phyloP scores from a whole-genome alignment of 495 filamentous ascomycete species.

The Annulohypoxylon nitens region DNA sequence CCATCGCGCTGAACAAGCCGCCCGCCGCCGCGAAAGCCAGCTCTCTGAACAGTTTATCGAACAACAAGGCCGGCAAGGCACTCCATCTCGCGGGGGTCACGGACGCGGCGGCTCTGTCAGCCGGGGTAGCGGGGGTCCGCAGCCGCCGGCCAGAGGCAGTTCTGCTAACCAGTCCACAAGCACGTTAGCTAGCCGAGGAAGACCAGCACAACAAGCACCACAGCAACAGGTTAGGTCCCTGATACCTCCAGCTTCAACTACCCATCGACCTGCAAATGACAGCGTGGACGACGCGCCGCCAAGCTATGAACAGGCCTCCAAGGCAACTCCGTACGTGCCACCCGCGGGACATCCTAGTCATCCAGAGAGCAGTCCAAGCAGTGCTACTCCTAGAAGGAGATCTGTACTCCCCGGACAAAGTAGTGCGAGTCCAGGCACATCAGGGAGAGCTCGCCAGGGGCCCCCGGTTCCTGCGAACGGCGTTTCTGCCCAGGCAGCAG shows the following conservation, averaged over 20 bases:
- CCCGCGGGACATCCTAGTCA: constrained; percentile 70
- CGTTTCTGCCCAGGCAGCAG: constrained; percentile 22
- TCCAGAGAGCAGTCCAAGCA: constrained; percentile 59
- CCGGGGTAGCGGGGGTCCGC: constrained; percentile 34
- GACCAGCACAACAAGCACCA: constrained; percentile 49
- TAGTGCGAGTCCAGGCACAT: constrained; percentile 37
- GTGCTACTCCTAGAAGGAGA: constrained; percentile 39
- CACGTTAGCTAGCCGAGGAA: constrained; percentile 37
- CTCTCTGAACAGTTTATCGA: constrained; percentile 70
- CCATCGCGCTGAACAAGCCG: constrained; percentile 64
- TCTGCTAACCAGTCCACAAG: constrained; percentile 45
- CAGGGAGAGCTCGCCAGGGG: constrained; percentile 46
- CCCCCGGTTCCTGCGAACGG: constrained; percentile 34
- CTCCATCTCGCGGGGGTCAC: constrained; percentile 35
- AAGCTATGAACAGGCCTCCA: constrained; percentile 84
- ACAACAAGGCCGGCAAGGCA: constrained; percentile 59
- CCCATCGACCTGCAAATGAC: constrained; percentile 58
- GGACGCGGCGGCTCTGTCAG: constrained; percentile 44
- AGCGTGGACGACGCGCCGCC: constrained; percentile 77
- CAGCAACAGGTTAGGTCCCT: constrained; percentile 60
- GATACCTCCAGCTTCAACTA: constrained; percentile 54
- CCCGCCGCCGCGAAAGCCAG: constrained; percentile 61
- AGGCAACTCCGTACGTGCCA: constrained; percentile 71
- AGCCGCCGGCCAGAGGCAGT: constrained; percentile 39
- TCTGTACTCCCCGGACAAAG: constrained; percentile 22